Conservation (phyloP, 2,329 filamentous ascomycete species). For the Ascochyta fabae region DNA sequence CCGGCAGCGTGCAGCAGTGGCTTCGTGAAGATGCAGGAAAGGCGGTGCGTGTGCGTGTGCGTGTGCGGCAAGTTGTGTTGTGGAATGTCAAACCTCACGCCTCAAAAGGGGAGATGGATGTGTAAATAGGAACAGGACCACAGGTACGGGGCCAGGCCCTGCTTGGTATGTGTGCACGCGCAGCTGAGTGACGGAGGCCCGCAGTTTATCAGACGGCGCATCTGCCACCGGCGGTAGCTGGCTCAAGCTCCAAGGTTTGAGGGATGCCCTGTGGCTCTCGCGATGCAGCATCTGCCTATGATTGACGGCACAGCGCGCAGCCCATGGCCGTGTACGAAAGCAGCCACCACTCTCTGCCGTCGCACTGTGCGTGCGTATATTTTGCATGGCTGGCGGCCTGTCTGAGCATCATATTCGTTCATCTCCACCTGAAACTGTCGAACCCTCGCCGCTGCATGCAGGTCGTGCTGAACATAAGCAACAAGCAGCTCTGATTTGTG, state of each 20-base stretch:
- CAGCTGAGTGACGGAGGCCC: constrained; percentile 25
- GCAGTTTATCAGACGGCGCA: constrained; percentile 19
- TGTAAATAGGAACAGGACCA: constrained; percentile 7
- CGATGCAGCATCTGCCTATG: constrained; percentile 1
- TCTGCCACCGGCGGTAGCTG: constrained; percentile 1
- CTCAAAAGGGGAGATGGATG: constrained; percentile 1
- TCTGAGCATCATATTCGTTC: constrained; percentile 5
- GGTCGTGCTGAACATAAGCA: constrained; percentile 2
- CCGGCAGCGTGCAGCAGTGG: constrained; percentile 12
- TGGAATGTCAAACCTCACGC: constrained; percentile 4
- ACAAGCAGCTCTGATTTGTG: constrained; percentile 4
- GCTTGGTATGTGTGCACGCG: constrained; percentile 28
- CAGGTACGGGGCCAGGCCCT: constrained; percentile 26
- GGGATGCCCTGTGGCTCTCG: background rate
- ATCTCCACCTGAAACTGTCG: constrained; percentile 10
- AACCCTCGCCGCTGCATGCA: constrained; percentile 1
- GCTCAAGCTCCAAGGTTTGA: constrained; percentile 8
- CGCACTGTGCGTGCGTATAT: constrained; percentile 19
- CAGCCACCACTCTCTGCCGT: constrained; percentile 16
- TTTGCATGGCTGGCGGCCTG: constrained; percentile 9
- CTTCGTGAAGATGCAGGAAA: constrained; percentile 6
- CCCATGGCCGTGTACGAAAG: constrained; percentile 9
- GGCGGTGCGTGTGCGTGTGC: constrained; percentile 1
- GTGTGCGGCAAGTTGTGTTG: background rate
- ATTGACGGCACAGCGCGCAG: constrained; percentile 12